Percentiles rank a stretch among this genome's conserved stretches.
Conservation (phyloP, 2,329 filamentous ascomycete species). For the Neofusicoccum umdonicola region DNA sequence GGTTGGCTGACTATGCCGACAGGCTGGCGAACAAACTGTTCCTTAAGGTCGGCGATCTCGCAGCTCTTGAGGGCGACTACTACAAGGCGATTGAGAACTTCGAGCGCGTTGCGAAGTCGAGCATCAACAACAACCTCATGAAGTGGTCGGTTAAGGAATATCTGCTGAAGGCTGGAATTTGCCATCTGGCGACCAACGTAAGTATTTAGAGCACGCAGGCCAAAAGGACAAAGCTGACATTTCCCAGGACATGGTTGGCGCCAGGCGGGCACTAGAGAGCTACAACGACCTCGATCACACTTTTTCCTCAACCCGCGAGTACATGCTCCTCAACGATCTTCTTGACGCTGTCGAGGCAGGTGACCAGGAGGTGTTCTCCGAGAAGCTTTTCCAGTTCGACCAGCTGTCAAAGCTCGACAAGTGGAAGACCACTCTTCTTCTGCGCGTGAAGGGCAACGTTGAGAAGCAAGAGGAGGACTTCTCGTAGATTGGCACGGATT, state of each 20-base stretch:
- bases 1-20: constrained; percentile 5
- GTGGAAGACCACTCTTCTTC: constrained; percentile 88
- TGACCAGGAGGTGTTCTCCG: constrained; percentile 78
- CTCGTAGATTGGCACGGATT: constrained; percentile 45
- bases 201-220: background rate
- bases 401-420: constrained; percentile 92
- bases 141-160: constrained; percentile 94
- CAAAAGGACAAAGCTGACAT: background rate
- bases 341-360: constrained; percentile 70
- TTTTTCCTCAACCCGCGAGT: constrained; percentile 76
- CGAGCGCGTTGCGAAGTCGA: constrained; percentile 76
- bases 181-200: constrained; percentile 69
- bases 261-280: constrained; percentile 74
- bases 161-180: constrained; percentile 89
- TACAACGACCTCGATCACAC: constrained; percentile 64
- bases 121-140: constrained; percentile 88
- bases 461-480: constrained; percentile 70
- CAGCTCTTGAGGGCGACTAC: constrained; percentile 80
- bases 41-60: constrained; percentile 86
- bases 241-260: constrained; percentile 68
- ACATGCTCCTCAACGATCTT: constrained; percentile 76
- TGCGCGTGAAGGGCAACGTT: constrained; percentile 81
- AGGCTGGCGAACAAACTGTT: constrained; percentile 90
- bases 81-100: constrained; percentile 65
- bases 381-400: constrained; percentile 82